phyloP scores from a whole-genome alignment of 257 asterid genomes.

The Paraleonurus japonicus region DNA sequence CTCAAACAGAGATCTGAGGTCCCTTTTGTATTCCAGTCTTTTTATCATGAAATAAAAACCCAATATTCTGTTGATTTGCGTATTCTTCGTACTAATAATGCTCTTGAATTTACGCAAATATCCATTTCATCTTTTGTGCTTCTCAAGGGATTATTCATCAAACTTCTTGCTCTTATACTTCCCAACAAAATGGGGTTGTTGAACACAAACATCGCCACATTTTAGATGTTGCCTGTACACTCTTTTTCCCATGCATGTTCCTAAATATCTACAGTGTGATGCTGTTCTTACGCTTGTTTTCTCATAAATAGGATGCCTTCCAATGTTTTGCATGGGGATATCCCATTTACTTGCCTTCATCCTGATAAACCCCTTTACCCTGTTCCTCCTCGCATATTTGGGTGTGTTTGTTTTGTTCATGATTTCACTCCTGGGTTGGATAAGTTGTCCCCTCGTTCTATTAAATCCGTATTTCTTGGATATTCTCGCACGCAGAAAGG shows the following conservation, averaged over 20 bases:
- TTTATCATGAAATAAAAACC: background rate
- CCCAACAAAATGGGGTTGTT: background rate
- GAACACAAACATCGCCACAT: background rate
- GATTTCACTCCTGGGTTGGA: background rate
- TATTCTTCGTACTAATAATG: background rate
- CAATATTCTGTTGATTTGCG: background rate
- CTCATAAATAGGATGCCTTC: background rate
- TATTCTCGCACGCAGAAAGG: background rate
- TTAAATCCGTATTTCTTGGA: background rate
- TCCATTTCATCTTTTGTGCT: background rate
- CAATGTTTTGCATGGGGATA: background rate
- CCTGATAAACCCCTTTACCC: background rate
- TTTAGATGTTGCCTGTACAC: background rate
- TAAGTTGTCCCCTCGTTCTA: background rate
- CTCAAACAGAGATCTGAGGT: background rate
- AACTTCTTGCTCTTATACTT: background rate
- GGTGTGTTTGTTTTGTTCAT: background rate
- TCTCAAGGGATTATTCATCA: constrained; percentile 1
- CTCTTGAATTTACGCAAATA: background rate
- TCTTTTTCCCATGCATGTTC: background rate
- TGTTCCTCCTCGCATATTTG: background rate
- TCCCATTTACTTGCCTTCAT: background rate
- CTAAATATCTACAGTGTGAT: background rate
- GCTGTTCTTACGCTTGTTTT: background rate
- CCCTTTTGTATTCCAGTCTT: background rate